Conservation (phyloP, 805 yeast species). For the Kodamaea hsintzibuensis region DNA sequence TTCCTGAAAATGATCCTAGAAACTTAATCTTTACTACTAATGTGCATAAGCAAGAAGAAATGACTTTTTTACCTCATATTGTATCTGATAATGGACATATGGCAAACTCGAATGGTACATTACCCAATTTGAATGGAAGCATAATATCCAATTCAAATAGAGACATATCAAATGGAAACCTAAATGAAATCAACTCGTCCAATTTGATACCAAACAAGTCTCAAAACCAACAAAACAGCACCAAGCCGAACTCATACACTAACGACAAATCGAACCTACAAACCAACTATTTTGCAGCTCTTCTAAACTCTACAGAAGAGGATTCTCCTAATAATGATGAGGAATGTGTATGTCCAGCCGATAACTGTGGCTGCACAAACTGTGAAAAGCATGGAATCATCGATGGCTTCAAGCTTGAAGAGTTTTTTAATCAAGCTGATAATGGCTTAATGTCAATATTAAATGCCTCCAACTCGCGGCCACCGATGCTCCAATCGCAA, state of each 20-base stretch:
- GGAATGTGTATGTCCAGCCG: constrained; percentile 28
- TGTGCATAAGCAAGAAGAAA: not conserved
- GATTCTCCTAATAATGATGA: constrained; percentile 7
- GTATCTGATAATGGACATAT: too few relatives aligned
- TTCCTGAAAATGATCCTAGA: not conserved
- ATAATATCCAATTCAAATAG: not conserved
- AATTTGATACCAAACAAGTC: not conserved
- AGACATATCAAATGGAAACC: not conserved
- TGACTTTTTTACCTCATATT: not conserved
- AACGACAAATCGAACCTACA: not conserved
- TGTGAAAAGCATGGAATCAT: constrained; percentile 49
- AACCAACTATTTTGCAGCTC: not conserved
- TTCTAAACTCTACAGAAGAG: constrained; percentile 2
- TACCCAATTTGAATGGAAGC: not conserved
- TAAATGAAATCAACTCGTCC: not conserved
- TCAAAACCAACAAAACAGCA: not conserved
- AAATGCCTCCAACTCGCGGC: not conserved
- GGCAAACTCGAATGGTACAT: not conserved
- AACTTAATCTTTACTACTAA: not conserved
- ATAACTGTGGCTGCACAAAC: constrained; percentile 38
- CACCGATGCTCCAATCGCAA: not conserved
- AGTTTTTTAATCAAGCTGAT: constrained; percentile 17
- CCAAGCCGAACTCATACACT: not conserved
- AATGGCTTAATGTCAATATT: not conserved
- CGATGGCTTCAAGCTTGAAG: constrained; percentile 42